Evolutionary conservation across 2,329 filamentous ascomycete genomes (phyloP), one percentile per base, ranked within the genome.

Genomic region (Cercospora sp.): DNA sequence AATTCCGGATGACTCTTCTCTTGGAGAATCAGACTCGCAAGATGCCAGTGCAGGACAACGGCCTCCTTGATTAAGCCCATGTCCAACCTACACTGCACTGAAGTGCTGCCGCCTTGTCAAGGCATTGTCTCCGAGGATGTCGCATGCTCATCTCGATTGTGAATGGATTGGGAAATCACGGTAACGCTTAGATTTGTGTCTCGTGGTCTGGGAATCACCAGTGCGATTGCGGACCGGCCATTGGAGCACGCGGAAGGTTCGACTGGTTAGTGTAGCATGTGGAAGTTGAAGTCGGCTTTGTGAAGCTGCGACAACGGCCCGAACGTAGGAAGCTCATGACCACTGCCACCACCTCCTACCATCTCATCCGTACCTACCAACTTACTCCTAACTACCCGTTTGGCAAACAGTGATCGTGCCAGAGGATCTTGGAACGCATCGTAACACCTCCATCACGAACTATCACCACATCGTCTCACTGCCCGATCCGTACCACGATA

Each of bases 101-200:
- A 74, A 40, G 23, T 75, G 75, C 65, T 42, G 76, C 13, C 18
- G 45, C 45, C 33, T 77, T 1, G 48, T 75, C 45, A 74, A 75
- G 61, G 59, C 73, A 12, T 63, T 55, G 16, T 76, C 74, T 67
- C 66, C 64, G 57, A 51, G 6, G 61, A 68, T 48, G n/a, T 48
- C 42, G 20, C n/a, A 23, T 23, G 18, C 45, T 51, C 18, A 23
- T n/a, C 20, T 51, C 36, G 36, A n/a, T 42, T 42, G 16, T 42
- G 36, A n/a, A 3, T 42, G 16, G 36, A 42, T 1, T 8, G 8
- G 36, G 36, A 42, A n/a, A 9, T 42, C 36, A 42, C 36, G 36
- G 36, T 42, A 42, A 42, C 36, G 36, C 36, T 42, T n/a, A 42
- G 33, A 42, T 42, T n/a, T n/a, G 3, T 3, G 16, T 42, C 36